Percentiles rank a stretch among this genome's conserved stretches.
phyloP scores from a whole-genome alignment of 2,329 filamentous ascomycete genomes.

The Amesomyces nigricolor region DNA sequence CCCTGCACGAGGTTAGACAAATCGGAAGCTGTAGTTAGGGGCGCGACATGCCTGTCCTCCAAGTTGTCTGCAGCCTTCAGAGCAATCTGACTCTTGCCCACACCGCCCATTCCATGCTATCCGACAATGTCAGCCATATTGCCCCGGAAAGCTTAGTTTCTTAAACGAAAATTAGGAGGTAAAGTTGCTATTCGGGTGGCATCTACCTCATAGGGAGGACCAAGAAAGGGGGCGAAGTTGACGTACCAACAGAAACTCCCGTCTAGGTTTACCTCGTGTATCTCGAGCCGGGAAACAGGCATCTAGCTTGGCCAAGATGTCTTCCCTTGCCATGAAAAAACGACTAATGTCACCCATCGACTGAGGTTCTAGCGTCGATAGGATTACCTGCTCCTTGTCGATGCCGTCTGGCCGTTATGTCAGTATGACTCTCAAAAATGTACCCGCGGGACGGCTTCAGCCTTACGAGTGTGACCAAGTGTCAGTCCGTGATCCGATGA shows the following conservation, averaged over 20 bases:
- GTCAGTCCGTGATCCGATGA: slow-evolving; percentile 13
- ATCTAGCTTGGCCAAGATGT: slow-evolving; percentile 23
- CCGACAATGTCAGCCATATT: no score
- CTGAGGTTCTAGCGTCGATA: slow-evolving; percentile 3
- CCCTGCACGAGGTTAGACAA: slow-evolving; percentile 17
- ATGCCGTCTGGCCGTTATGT: slow-evolving; percentile 8
- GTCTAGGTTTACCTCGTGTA: slow-evolving; percentile 5
- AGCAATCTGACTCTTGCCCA: slow-evolving; percentile 31
- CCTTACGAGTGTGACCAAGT: slow-evolving; percentile 21
- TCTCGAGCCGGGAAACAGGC: slow-evolving; percentile 12
- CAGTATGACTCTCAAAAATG: slow-evolving; percentile 12
- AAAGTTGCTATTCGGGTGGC: no score
- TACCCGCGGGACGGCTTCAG: background rate
- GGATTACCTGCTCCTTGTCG: slow-evolving; percentile 16
- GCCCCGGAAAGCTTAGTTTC: no score
- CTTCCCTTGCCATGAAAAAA: slow-evolving; percentile 27
- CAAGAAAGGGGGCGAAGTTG: no score
- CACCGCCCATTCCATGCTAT: slow-evolving; percentile 27
- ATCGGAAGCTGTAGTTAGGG: no score
- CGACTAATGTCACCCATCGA: slow-evolving; percentile 17
- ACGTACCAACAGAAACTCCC: slow-evolving; percentile 24
- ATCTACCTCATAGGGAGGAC: no score
- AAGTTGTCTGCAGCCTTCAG: slow-evolving; percentile 26
- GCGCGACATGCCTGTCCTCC: slow-evolving; percentile 18
- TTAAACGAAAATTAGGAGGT: no score